Base-by-base conservation (phyloP, 768 basidiomycete species). In the Serendipita sp. region DNA sequence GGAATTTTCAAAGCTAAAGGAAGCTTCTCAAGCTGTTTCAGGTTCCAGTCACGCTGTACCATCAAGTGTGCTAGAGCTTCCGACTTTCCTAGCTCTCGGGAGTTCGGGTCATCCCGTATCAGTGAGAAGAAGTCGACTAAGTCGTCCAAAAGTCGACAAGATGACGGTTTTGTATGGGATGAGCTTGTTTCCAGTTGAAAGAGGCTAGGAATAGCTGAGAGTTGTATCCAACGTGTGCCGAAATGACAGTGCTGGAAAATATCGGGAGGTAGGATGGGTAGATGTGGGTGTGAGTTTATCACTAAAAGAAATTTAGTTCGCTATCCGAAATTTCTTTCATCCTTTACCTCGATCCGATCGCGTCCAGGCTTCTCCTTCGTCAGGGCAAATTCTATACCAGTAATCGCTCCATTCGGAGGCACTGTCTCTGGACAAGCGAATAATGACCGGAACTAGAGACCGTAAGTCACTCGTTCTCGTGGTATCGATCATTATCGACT, bases 371-470 rank as follows among this genome's bases (percentile, higher is more conserved):
- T 75, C 74, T 68, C 80, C 75, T 32, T 79, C 79, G 51, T 81
- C 79, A 2, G 91, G 88, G 68, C 84, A 83, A 46, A 91, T 75
- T 11, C 92, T 81, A 70, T 86, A 86, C 93, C 92, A 95, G 71
- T 93, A 93, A 74, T 96, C 92, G 3, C 83, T 83, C 93, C 92
- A 95, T 70, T 92, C 92, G 0, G 85, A 83, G 18, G 88, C 82
- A 15, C 89, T 80, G 13, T 81, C 75, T 28, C 79, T 70, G 2
- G 65, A 67, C 18, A 73, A 35, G 8, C 65, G 48, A 10, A 71
- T 58, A 35, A 89, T 79, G 35, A 88, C 68, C 5, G 83, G 81
- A 7, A 79, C 84, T 8, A 93, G 75, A 63, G 76, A 74, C 46
- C 80, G 69, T 44, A 93, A 75, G 1, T 79, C 79, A 15, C 85